Evolutionary conservation across 768 basidiomycete genomes (phyloP).

Genomic region (Gymnopilus junonius): DNA sequence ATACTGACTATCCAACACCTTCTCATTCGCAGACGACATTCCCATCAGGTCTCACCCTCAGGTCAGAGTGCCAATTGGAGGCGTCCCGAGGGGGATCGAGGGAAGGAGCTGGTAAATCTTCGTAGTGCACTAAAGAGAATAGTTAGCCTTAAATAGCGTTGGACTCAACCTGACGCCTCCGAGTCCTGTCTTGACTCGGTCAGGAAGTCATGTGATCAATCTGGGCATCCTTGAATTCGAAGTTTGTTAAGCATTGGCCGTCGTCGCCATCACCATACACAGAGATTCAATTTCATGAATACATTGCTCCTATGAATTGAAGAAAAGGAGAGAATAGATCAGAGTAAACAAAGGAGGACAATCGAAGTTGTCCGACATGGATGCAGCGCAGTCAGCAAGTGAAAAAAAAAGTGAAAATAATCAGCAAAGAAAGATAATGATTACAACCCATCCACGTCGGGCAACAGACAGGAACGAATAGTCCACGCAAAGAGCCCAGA

Average conservation of each 20-base stretch:
- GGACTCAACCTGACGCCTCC: too few relatives aligned
- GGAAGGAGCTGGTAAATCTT: not conserved
- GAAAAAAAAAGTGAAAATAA: not conserved
- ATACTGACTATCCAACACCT: conserved; percentile 20
- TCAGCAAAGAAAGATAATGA: conserved; percentile 1
- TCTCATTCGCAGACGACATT: conserved; percentile 1
- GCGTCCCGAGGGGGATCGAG: conserved; percentile 20
- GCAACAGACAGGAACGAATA: not conserved
- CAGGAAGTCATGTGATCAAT: too few relatives aligned
- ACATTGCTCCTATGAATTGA: conserved; percentile 1
- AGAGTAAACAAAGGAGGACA: not conserved
- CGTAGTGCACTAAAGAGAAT: not conserved
- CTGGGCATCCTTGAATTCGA: not conserved
- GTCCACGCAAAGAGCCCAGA: not conserved
- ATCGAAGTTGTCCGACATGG: not conserved
- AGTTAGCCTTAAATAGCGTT: not conserved
- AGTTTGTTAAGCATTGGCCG: not conserved
- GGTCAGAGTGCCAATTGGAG: conserved; percentile 18
- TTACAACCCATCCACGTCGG: not conserved
- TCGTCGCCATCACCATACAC: not conserved
- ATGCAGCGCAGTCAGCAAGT: not conserved
- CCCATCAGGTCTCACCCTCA: conserved; percentile 26
- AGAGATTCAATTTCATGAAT: not conserved
- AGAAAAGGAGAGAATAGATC: not conserved
- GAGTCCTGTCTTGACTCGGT: too few relatives aligned